Percentiles rank a stretch among this genome's conserved stretches.
phyloP scores from a whole-genome alignment of 2,329 filamentous ascomycete genomes.

The Arachnopeziza araneosa region DNA sequence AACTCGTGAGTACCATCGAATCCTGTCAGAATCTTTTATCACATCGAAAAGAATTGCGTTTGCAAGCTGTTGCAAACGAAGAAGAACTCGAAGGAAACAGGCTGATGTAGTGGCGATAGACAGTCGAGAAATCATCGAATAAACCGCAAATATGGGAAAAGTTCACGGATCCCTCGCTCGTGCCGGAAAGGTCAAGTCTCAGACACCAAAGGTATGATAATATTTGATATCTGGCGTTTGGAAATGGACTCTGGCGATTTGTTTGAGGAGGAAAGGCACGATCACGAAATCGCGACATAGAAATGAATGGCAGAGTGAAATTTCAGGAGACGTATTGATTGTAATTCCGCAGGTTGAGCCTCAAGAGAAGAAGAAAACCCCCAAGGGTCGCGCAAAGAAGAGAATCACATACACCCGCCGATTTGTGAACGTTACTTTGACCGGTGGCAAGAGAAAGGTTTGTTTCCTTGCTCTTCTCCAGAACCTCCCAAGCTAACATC shows the following conservation, averaged over 20 bases:
- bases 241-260: slow-evolving; percentile 1
- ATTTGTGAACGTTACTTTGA: slow-evolving; percentile 97
- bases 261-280: not conserved
- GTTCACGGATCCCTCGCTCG: slow-evolving; percentile 91
- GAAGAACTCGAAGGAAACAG: not conserved
- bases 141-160: slow-evolving; percentile 71
- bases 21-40: not conserved
- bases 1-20: slow-evolving; percentile 14
- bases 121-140: slow-evolving; percentile 22
- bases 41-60: not conserved
- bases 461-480: not conserved
- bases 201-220: slow-evolving; percentile 76
- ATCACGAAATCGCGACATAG: not conserved
- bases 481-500: not conserved
- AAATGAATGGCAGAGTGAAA: not conserved
- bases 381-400: slow-evolving; percentile 98
- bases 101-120: not conserved
- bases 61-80: not conserved
- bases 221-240: slow-evolving; percentile 10
- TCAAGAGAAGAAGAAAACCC: slow-evolving; percentile 93
- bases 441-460: slow-evolving; percentile 97
- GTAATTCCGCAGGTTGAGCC: slow-evolving; percentile 62
- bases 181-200: slow-evolving; percentile 98
- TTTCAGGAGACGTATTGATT: not conserved
- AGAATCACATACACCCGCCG: slow-evolving; percentile 92